Evolutionary conservation across 441 rosid genomes (phyloP), one percentile per base, ranked within the genome.

Genomic region (Cnidoscolus chayamansa): DNA sequence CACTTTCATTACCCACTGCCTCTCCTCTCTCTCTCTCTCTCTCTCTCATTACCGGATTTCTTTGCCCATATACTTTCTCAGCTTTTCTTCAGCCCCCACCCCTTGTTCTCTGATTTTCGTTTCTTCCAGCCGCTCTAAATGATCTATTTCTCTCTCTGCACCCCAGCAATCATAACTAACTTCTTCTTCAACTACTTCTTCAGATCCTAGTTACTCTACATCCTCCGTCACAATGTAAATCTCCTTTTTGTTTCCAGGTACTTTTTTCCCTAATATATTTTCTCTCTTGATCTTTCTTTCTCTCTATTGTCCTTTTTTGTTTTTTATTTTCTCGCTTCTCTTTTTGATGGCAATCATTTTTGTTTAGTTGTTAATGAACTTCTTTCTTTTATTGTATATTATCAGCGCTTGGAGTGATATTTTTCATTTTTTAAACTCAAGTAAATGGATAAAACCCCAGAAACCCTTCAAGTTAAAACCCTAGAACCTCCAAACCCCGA

Each of bases 381-480:
- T 56, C 53, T 45, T 48, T 59, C 61, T n/a, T 15, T 43, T 35
- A n/a, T 45, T 59, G 30, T 59, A 63, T 37, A 59, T 71, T 71
- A 70, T 77, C 84, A 75, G 84, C 66, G 67, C 37, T 40, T 48
- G 76, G 61, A 19, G 65, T 65, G 70, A 50, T 63, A 25, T 53
- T 61, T 25, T 73, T 25, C 61, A 30, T 30, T 61, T 68, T 40
- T 68, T 2, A 20, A 31, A 40, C 8, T 50, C 55, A 30, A 47
- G 16, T 12, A 40, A 75, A 81, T 81, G 88, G 82, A 81, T 70
- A 74, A 63, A 76, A 77, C 78, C 81, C 81, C 78, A 50, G 82
- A 70, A 81, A 77, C 83, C 71, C 74, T 84, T 66, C 84, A 82
- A 65, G 71, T 72, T 43, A 63, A 81, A 81, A 83, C 82, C 89